Percentiles rank a stretch among this genome's conserved stretches.
phyloP scores from a whole-genome alignment of 2,329 filamentous ascomycete species.

The Colletotrichum aenigma region DNA sequence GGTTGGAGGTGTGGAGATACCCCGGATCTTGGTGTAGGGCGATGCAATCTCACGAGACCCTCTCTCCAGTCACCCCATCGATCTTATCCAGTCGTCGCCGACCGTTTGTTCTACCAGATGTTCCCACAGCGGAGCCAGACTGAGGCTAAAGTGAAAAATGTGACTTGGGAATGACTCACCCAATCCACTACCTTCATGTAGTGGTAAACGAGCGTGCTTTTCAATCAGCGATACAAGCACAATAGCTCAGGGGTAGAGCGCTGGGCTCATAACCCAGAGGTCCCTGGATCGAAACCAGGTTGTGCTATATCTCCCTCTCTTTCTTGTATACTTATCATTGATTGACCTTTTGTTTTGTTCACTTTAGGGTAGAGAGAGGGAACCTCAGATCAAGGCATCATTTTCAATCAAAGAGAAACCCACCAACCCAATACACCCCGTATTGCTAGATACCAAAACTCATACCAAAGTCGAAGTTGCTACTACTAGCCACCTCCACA shows the following conservation, averaged over 20 bases:
- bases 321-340: too few relatives aligned
- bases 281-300: constrained; percentile 20
- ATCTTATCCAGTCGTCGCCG: neutral
- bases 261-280: constrained; percentile 22
- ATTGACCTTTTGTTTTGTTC: too few relatives aligned
- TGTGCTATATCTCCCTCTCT: neutral
- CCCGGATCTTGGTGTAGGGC: neutral
- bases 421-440: too few relatives aligned
- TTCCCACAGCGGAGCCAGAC: constrained; percentile 3
- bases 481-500: too few relatives aligned
- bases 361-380: too few relatives aligned
- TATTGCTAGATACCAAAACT: too few relatives aligned
- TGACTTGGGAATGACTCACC: neutral
- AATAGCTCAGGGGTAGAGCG: constrained; percentile 21
- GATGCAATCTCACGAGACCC: neutral
- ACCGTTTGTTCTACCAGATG: neutral
- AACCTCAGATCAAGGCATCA: too few relatives aligned
- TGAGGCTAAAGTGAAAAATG: neutral
- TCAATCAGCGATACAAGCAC: neutral
- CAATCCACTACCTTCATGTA: neutral
- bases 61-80: neutral
- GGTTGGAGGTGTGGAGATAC: neutral
- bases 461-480: too few relatives aligned
- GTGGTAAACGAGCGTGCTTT: accelerated
- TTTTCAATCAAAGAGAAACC: too few relatives aligned